Evolutionary conservation across 768 basidiomycete species (phyloP).

Genomic region (Termitomyces sp.): DNA sequence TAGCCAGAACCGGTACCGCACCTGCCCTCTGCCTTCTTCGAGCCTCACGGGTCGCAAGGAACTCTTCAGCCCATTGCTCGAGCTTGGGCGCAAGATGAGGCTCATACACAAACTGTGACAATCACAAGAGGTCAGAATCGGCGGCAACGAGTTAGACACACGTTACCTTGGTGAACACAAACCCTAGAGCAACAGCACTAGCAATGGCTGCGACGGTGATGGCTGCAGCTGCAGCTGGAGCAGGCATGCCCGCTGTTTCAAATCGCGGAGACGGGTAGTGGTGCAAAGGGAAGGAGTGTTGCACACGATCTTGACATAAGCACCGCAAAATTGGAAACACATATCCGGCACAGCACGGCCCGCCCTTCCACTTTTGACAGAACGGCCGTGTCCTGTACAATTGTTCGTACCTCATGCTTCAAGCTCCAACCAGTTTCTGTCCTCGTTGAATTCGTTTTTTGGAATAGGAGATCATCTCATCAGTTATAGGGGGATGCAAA

Average conservation of each 20-base stretch:
- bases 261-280: slow-evolving; percentile 3
- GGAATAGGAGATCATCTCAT: neutral
- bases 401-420: neutral
- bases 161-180: slow-evolving; percentile 14
- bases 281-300: slow-evolving; percentile 4
- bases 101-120: slow-evolving; percentile 56
- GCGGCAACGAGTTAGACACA: neutral
- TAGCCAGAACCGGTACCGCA: slow-evolving; percentile 11
- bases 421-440: neutral
- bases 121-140: neutral
- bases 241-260: slow-evolving; percentile 10
- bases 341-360: slow-evolving; percentile 3
- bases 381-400: neutral
- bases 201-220: slow-evolving; percentile 12
- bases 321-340: neutral
- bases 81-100: slow-evolving; percentile 61
- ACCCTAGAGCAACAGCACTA: slow-evolving; percentile 11
- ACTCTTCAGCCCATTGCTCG: slow-evolving; percentile 41
- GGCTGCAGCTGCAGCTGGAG: slow-evolving; percentile 15
- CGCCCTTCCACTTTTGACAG: neutral
- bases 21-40: slow-evolving; percentile 23
- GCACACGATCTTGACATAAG: neutral
- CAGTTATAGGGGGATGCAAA: neutral
- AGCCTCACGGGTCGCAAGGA: slow-evolving; percentile 26
- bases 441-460: neutral